Evolutionary conservation across 2,329 filamentous ascomycete species (phyloP).

Genomic region (Aureobasidium sp.): DNA sequence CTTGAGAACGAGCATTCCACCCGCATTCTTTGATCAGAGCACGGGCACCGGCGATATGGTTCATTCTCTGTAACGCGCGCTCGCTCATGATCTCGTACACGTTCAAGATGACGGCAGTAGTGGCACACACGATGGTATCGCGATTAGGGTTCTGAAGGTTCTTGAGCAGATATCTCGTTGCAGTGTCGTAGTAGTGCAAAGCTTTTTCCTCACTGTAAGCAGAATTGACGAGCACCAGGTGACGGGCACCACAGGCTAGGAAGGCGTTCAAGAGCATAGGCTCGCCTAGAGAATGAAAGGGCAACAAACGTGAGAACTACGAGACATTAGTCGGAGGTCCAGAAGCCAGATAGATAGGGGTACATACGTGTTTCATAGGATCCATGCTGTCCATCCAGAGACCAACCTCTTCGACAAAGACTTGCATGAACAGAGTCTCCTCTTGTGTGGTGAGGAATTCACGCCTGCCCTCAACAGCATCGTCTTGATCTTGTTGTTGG

Average conservation of each 20-base stretch:
- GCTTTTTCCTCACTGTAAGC: constrained; percentile 71
- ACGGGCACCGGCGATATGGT: constrained; percentile 77
- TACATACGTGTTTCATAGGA: constrained; percentile 62
- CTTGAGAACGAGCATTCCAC: constrained; percentile 73
- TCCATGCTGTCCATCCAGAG: constrained; percentile 94
- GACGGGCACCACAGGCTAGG: constrained; percentile 78
- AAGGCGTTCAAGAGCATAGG: constrained; percentile 87
- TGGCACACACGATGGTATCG: constrained; percentile 76
- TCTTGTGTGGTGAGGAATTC: constrained; percentile 67
- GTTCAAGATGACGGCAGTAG: constrained; percentile 79
- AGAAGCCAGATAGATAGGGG: neutral
- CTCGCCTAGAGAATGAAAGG: constrained; percentile 72
- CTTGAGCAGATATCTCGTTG: constrained; percentile 69
- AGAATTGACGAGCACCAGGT: constrained; percentile 65
- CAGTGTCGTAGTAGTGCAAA: constrained; percentile 75
- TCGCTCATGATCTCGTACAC: constrained; percentile 92
- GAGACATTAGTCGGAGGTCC: neutral
- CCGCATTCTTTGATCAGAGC: constrained; percentile 83
- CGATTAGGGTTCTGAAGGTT: constrained; percentile 77
- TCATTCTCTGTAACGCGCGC: constrained; percentile 71
- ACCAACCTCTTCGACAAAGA: constrained; percentile 84
- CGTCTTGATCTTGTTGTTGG: constrained; percentile 30
- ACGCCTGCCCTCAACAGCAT: constrained; percentile 41
- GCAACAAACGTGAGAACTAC: constrained; percentile 75
- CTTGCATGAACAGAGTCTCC: constrained; percentile 82